Evolutionary conservation across 2,329 filamentous ascomycete species (phyloP).

Genomic region (Scolecobasidium constrictum): DNA sequence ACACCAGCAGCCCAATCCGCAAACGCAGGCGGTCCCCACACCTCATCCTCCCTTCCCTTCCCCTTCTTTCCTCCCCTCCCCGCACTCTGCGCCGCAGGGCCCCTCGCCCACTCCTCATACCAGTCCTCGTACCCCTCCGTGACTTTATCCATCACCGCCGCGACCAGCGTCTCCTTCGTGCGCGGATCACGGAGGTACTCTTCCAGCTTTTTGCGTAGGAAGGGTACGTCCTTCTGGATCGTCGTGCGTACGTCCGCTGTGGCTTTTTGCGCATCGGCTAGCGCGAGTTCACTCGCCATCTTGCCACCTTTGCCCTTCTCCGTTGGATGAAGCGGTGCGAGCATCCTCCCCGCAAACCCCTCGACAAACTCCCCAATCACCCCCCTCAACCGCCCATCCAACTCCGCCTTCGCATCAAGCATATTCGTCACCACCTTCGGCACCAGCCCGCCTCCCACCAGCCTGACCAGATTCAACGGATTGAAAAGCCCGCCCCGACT

Average conservation of each 20-base stretch:
- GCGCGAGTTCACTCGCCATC: too few species aligned
- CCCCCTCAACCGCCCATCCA: constrained; percentile 50
- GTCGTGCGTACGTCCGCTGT: constrained; percentile 38
- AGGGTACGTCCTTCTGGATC: constrained; percentile 47
- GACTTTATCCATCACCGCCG: constrained; percentile 53
- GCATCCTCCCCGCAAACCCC: constrained; percentile 46
- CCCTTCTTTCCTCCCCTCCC: constrained; percentile 36
- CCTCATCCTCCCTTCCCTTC: constrained; percentile 49
- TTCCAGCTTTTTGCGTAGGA: constrained; percentile 44
- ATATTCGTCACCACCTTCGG: constrained; percentile 60
- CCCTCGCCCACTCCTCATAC: constrained; percentile 42
- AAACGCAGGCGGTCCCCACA: constrained; percentile 57
- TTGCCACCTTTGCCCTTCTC: constrained; percentile 13
- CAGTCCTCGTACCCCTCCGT: constrained; percentile 54
- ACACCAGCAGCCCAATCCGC: constrained; percentile 49
- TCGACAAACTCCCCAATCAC: constrained; percentile 58
- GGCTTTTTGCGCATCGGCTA: constrained; percentile 13
- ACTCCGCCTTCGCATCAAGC: constrained; percentile 59
- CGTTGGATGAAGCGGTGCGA: constrained; percentile 28
- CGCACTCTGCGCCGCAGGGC: constrained; percentile 18
- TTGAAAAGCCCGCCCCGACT: constrained; percentile 56
- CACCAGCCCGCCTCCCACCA: constrained; percentile 43
- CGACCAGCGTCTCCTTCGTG: constrained; percentile 55
- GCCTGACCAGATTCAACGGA: constrained; percentile 48
- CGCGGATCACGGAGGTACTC: constrained; percentile 55